Conservation (phyloP, 305 asterid species). For the Salvia sclarea region DNA sequence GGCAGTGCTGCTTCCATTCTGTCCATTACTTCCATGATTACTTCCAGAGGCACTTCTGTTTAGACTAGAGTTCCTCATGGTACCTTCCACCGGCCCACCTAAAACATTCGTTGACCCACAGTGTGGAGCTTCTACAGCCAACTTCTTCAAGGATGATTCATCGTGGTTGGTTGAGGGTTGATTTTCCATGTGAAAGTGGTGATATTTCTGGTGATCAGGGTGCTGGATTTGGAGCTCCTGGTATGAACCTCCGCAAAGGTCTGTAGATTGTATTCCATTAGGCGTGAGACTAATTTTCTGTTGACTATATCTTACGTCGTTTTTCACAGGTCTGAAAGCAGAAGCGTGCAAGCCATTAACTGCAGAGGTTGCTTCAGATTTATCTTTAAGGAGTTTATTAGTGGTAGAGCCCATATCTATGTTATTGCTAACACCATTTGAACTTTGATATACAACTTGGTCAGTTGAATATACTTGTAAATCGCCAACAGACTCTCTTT, state of each 20-base stretch:
- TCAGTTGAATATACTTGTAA: conserved; percentile 39
- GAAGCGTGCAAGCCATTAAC: conserved; percentile 48
- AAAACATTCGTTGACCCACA: conserved; percentile 51
- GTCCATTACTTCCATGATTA: conserved; percentile 66
- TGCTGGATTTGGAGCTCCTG: conserved; percentile 46
- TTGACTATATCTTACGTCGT: conserved; percentile 41
- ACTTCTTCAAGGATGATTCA: conserved; percentile 48
- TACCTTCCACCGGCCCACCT: conserved; percentile 48
- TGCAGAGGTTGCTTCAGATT: conserved; percentile 59
- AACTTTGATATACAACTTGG: conserved; percentile 39
- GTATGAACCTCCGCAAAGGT: conserved; percentile 39
- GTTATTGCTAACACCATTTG: conserved; percentile 53
- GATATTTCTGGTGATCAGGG: conserved; percentile 41
- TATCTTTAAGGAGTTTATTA: conserved; percentile 47
- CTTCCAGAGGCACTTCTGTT: conserved; percentile 74
- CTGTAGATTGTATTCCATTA: conserved; percentile 44
- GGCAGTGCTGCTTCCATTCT: conserved; percentile 54
- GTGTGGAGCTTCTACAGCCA: conserved; percentile 49
- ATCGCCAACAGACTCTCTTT: conserved; percentile 44
- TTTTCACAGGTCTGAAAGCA: conserved; percentile 53
- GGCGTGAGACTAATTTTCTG: conserved; percentile 41
- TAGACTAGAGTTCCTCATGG: conserved; percentile 46
- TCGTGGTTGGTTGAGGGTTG: conserved; percentile 44
- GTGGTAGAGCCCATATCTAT: conserved; percentile 67
- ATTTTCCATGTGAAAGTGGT: conserved; percentile 45